Percentiles rank a stretch among this genome's conserved stretches.
Evolutionary conservation across 352 stramenopile species (phyloP).

Genomic region (Phytophthora nicotianae): DNA sequence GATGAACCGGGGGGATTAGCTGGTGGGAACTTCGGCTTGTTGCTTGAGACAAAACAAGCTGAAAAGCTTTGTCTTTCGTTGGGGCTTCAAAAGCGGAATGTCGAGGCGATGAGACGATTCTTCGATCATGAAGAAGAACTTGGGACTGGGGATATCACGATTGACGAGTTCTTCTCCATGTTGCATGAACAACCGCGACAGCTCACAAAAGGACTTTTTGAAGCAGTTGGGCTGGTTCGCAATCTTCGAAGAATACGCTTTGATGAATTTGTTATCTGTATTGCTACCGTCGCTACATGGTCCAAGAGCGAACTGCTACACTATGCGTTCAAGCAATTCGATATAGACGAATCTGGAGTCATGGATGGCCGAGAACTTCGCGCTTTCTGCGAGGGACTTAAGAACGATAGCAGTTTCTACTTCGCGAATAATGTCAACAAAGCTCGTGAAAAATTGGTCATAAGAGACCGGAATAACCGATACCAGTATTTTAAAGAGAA

Average conservation of each 20-base stretch:
- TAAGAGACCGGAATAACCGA: conserved; percentile 18
- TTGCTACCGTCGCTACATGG: conserved; percentile 54
- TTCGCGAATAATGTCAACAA: conserved; percentile 69
- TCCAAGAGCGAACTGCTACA: conserved; percentile 59
- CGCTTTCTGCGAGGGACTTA: conserved; percentile 61
- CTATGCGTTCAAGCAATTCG: conserved; percentile 75
- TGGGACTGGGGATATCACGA: conserved; percentile 55
- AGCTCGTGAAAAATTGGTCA: conserved; percentile 54
- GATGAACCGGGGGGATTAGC: conserved; percentile 31
- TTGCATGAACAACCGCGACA: conserved; percentile 61
- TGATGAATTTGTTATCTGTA: conserved; percentile 66
- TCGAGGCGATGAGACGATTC: conserved; percentile 38
- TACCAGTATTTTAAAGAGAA: not conserved
- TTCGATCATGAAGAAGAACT: conserved; percentile 58
- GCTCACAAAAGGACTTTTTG: conserved; percentile 62
- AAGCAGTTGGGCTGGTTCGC: conserved; percentile 39
- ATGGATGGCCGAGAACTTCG: conserved; percentile 64
- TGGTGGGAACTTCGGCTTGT: conserved; percentile 48
- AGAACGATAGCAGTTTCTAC: conserved; percentile 63
- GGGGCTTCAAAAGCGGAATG: conserved; percentile 45
- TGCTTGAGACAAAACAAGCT: conserved; percentile 55
- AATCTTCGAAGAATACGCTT: conserved; percentile 48
- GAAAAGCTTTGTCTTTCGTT: conserved; percentile 63
- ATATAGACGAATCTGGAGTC: conserved; percentile 63
- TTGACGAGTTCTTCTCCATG: conserved; percentile 62